Evolutionary conservation across 805 yeast genomes (phyloP).

Genomic region (Hanseniaspora vineae): DNA sequence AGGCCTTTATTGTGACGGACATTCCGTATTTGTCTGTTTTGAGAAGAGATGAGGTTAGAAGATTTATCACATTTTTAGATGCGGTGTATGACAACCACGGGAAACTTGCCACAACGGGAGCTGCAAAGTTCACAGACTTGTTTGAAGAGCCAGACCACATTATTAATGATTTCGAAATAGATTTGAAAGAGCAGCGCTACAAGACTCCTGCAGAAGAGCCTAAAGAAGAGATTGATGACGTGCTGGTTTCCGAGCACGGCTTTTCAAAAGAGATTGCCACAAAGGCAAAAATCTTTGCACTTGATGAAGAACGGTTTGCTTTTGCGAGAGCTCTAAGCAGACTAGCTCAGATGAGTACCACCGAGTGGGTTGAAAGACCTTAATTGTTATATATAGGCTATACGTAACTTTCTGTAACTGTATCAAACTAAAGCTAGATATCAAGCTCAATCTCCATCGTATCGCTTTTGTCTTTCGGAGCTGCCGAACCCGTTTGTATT

Average conservation of each 20-base stretch:
- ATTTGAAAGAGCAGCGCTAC: slow-evolving; percentile 15
- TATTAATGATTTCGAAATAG: slow-evolving; percentile 25
- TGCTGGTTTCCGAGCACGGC: slow-evolving; percentile 60
- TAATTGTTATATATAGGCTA: neutral
- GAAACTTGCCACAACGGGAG: slow-evolving; percentile 78
- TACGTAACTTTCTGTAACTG: neutral
- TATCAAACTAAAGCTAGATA: neutral
- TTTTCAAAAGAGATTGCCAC: slow-evolving; percentile 60
- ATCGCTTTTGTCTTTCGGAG: neutral
- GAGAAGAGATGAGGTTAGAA: slow-evolving; percentile 70
- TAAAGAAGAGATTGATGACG: slow-evolving; percentile 20
- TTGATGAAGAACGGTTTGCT: slow-evolving; percentile 94
- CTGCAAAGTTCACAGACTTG: slow-evolving; percentile 68
- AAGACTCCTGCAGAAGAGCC: slow-evolving; percentile 11
- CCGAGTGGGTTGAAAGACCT: slow-evolving; percentile 65
- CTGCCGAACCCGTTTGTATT: neutral
- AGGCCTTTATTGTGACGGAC: slow-evolving; percentile 78
- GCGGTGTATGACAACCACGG: slow-evolving; percentile 92
- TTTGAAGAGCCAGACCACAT: slow-evolving; percentile 71
- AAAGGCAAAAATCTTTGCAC: slow-evolving; percentile 63
- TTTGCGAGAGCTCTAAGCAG: slow-evolving; percentile 91
- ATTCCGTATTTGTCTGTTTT: slow-evolving; percentile 74
- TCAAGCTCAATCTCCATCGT: neutral
- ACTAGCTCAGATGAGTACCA: slow-evolving; percentile 84
- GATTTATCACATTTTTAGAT: slow-evolving; percentile 90